A percentile compares a stretch with the other conserved stretches of the same genome.
These are phyloP conservation scores for Ambrosia hybrid DNA, from an alignment of 140 eudicot genomes.

Conservation along the genomic window DNA sequence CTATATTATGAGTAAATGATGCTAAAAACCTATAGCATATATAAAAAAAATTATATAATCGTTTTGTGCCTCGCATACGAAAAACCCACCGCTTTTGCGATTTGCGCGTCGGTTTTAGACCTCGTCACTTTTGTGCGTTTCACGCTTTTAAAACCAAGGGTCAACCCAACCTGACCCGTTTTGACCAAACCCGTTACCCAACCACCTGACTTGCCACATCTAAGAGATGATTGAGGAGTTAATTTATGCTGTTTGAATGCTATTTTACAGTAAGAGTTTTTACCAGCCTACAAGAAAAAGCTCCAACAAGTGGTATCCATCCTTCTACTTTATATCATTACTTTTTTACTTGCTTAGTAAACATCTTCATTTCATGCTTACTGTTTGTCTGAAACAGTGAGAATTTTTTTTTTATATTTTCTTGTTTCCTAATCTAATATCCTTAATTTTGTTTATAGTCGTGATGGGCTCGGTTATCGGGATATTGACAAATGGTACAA, in stretches of 20 bases:
- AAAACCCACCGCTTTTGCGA: too few relatives aligned
- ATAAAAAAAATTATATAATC: too few relatives aligned
- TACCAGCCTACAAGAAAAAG: slow-evolving; percentile 95
- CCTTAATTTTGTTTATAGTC: slow-evolving; percentile 44
- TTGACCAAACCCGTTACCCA: neutral
- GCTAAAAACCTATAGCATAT: too few relatives aligned
- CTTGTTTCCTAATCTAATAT: slow-evolving; percentile 9
- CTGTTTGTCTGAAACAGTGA: neutral
- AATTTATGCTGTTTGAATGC: neutral
- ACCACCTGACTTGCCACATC: neutral
- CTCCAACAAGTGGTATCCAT: slow-evolving; percentile 89
- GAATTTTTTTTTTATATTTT: too few relatives aligned
- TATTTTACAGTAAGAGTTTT: slow-evolving; percentile 81
- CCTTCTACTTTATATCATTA: slow-evolving; percentile 18
- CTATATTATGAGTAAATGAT: too few relatives aligned
- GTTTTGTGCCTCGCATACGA: too few relatives aligned
- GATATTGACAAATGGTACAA: slow-evolving; percentile 71
- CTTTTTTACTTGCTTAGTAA: neutral
- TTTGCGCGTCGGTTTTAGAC: too few relatives aligned
- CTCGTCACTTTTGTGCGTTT: too few relatives aligned
- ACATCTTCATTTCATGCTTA: neutral
- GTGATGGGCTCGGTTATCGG: slow-evolving; percentile 84
- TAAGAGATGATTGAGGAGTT: neutral
- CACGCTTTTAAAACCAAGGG: too few relatives aligned
- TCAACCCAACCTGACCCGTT: neutral